phyloP scores from a whole-genome alignment of 2,329 filamentous ascomycete species.

The Akanthomyces muscarius region DNA sequence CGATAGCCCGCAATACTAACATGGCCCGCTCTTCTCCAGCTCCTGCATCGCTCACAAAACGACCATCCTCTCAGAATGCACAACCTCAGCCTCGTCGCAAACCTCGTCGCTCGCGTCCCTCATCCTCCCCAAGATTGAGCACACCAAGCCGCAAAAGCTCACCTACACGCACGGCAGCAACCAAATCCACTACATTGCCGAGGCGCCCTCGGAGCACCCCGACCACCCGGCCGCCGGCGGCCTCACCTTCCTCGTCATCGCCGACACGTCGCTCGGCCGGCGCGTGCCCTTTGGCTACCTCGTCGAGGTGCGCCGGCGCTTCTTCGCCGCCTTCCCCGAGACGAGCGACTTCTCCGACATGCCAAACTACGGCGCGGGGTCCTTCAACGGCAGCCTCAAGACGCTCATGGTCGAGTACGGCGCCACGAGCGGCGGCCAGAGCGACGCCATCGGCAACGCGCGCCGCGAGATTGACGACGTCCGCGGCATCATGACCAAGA shows the following conservation, averaged over 20 bases:
- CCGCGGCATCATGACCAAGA: slow-evolving; percentile 89
- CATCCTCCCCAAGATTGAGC: slow-evolving; percentile 91
- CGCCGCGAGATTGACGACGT: slow-evolving; percentile 91
- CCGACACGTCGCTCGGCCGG: slow-evolving; percentile 73
- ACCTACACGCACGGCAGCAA: slow-evolving; percentile 90
- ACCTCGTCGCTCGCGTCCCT: slow-evolving; percentile 85
- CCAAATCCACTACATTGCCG: slow-evolving; percentile 93
- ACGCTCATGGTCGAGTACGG: slow-evolving; percentile 79
- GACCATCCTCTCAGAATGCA: slow-evolving; percentile 92
- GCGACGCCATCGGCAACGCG: slow-evolving; percentile 79
- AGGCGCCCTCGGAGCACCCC: slow-evolving; percentile 66
- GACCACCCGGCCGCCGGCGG: slow-evolving; percentile 63
- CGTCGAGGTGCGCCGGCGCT: slow-evolving; percentile 83
- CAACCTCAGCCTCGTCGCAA: slow-evolving; percentile 75
- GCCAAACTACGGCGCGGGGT: slow-evolving; percentile 84
- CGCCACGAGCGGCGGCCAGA: slow-evolving; percentile 66
- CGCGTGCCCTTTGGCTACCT: slow-evolving; percentile 92
- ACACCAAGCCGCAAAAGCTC: slow-evolving; percentile 75
- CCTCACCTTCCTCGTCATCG: slow-evolving; percentile 87
- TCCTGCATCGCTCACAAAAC: slow-evolving; percentile 91
- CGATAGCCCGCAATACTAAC: neutral
- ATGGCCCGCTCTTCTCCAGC: slow-evolving; percentile 42
- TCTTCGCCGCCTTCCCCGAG: slow-evolving; percentile 65
- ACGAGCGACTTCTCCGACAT: slow-evolving; percentile 70
- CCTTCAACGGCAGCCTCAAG: slow-evolving; percentile 78